These are phyloP conservation scores for Comarum palustre DNA, from an alignment of 306 rosid species.

Conservation along the genomic window DNA sequence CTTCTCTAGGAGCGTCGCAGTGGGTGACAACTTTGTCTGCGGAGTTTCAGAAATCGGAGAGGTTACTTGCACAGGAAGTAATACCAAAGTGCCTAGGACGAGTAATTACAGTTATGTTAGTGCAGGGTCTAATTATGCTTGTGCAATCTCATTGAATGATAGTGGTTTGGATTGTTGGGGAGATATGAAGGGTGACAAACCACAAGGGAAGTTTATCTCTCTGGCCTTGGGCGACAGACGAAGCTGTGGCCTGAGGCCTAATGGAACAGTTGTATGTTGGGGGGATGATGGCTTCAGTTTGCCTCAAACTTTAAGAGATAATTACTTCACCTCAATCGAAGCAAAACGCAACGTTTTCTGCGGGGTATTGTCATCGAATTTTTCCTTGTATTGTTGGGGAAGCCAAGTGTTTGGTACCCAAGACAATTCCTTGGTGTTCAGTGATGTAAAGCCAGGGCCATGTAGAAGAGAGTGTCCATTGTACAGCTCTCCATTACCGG, in stretches of 20 bases:
- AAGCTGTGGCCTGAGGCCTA: slow-evolving; percentile 49
- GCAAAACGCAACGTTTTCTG: slow-evolving; percentile 66
- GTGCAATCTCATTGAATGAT: slow-evolving; percentile 41
- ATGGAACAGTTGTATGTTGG: slow-evolving; percentile 61
- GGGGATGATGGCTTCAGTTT: slow-evolving; percentile 52
- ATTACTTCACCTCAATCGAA: slow-evolving; percentile 43
- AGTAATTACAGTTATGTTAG: slow-evolving; percentile 35
- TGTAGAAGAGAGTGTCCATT: slow-evolving; percentile 48
- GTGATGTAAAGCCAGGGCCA: slow-evolving; percentile 64
- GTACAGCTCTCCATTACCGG: slow-evolving; percentile 14
- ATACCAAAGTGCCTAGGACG: slow-evolving; percentile 13
- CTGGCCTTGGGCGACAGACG: slow-evolving; percentile 75
- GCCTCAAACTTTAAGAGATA: slow-evolving; percentile 39
- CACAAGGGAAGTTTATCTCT: slow-evolving; percentile 43
- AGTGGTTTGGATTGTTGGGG: slow-evolving; percentile 68
- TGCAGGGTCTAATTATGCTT: slow-evolving; percentile 62
- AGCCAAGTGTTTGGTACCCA: slow-evolving; percentile 22
- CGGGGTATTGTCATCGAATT: slow-evolving; percentile 37
- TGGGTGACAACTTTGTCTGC: slow-evolving; percentile 64
- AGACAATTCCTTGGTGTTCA: slow-evolving; percentile 40
- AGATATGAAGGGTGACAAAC: slow-evolving; percentile 29
- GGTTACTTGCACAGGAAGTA: slow-evolving; percentile 43
- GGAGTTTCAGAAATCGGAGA: slow-evolving; percentile 36
- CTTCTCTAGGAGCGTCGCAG: slow-evolving; percentile 51
- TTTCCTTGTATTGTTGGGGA: slow-evolving; percentile 79